Evolutionary conservation across 331 rosid genomes (phyloP).

Genomic region (Saraca asoca): DNA sequence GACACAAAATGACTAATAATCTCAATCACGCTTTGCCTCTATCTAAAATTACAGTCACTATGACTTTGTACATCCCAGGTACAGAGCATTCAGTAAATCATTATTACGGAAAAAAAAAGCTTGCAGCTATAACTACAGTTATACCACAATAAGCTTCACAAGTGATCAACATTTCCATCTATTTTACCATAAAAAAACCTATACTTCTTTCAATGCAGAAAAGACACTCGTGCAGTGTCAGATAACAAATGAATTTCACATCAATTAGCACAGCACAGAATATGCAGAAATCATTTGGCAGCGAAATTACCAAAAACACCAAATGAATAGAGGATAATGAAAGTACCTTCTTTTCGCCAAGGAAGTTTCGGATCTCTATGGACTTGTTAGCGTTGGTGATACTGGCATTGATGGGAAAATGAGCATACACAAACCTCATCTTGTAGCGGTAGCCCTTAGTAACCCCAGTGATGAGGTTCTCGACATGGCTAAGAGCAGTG

Average conservation of each 20-base stretch:
- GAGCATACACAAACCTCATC: conserved; percentile 85
- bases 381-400: conserved; percentile 42
- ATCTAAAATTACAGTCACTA: too few relatives aligned
- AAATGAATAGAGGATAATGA: background rate
- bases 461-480: conserved; percentile 75
- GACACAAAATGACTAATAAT: too few relatives aligned
- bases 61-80: too few relatives aligned
- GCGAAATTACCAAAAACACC: background rate
- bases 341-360: conserved; percentile 76
- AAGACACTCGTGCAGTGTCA: background rate
- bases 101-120: too few relatives aligned
- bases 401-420: conserved; percentile 79
- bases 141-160: background rate
- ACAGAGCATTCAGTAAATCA: too few relatives aligned
- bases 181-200: too few relatives aligned
- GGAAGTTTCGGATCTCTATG: conserved; percentile 79
- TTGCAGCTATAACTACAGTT: background rate
- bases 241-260: background rate
- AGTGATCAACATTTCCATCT: background rate
- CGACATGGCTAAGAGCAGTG: conserved; percentile 77
- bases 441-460: conserved; percentile 84
- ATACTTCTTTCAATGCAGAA: background rate
- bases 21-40: too few relatives aligned
- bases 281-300: background rate
- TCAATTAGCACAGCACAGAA: too few relatives aligned